Base-by-base conservation (phyloP, 805 yeast genomes). In the Naumovozyma baii region DNA sequence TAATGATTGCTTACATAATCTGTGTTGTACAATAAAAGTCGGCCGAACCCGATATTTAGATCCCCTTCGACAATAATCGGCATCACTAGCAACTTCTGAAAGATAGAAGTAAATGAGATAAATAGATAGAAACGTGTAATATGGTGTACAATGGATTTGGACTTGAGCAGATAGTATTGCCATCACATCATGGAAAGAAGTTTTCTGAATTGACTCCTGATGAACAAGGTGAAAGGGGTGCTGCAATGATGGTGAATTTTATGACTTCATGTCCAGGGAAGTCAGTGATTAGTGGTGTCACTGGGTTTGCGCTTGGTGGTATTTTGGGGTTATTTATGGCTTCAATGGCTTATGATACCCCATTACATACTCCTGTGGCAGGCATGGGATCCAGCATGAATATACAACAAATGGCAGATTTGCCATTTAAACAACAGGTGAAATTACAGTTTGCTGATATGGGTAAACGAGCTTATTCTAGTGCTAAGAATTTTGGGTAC, bases 201-300 rank as follows among this genome's bases (percentile, higher is more conserved):
- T 67, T 70, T 42, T 63, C 73, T 34, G 84, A 84, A 50, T 78
- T 90, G 87, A 76, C 85, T 1, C 88, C 79, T 32, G 95, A 88
- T 47, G 95, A 88, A 58, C 95, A 86, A 63, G 96, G 94, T 2
- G 92, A 85, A 50, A 78, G 76, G 40, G 95, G 95, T 14, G 96
- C 96, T 5, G 67, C 69, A 53, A 78, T 76, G 54, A 83, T 90
- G 80, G 76, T 86, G 57, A 77, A 72, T 38, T 76, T 82, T 62
- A 85, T 88, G 87, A 74, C 81, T 47, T 83, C 95, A 4, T 90
- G 98, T 66, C 96, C 96, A 0, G 97, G 96, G 15, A 90, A 92
- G 59, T 76, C 95, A 0, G 80, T 72, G 18, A 78, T 88, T 70
- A 82, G 95, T 20, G 97, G 96, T 45, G 96, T 80, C 16, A 79